Evolutionary conservation across 441 rosid genomes (phyloP), one percentile per base, ranked within the genome.

Genomic region (Mallotus repandus): DNA sequence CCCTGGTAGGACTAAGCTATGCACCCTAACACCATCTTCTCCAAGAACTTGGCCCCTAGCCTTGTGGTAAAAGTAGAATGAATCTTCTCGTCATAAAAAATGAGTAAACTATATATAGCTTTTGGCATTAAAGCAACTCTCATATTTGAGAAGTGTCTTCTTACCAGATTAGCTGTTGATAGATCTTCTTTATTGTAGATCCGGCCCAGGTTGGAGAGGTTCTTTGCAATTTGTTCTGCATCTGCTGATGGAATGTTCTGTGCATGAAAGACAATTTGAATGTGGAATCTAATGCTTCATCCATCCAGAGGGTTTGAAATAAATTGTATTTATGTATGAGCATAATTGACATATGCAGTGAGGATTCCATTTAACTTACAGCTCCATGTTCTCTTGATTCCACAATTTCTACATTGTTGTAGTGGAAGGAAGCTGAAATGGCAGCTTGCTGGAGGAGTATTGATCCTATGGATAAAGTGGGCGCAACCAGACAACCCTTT

Each of bases 371-470:
- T 84, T n/a, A 64, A 74, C 79, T 79, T 68, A 75, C 82, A 45
- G 43, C 70, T 78, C 96, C 82, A 76, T 84, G 84, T 72, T 92
- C 84, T 75, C 89, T 86, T 74, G 99, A 94, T 82, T 94, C 97
- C 54, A 92, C 91, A n/a, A 94, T 88, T 79, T 94, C 99, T 15
- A 91, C 97, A 32, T 92, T 94, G 77, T 78, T 94, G 88, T 88
- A 94, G 80, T 94, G 99, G 86, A 94, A 94, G 63, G 97, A 86
- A 55, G 99, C 99, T 70, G 92, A 80, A 81, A 94, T 92, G 71
- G 92, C 93, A 49, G 99, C 97, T 82, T 92, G 97, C 81, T 94
- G 97, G 69, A 94, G 94, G 69, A 94, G 93, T 76, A 94, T 94
- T 46, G 94, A 89, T 65, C 98, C 94, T 76, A 94, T 89, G 41